Percentiles rank a stretch among this genome's conserved stretches.
These are phyloP conservation scores for Lyophyllum decastes DNA, from an alignment of 768 basidiomycete species.

Conservation along the genomic window DNA sequence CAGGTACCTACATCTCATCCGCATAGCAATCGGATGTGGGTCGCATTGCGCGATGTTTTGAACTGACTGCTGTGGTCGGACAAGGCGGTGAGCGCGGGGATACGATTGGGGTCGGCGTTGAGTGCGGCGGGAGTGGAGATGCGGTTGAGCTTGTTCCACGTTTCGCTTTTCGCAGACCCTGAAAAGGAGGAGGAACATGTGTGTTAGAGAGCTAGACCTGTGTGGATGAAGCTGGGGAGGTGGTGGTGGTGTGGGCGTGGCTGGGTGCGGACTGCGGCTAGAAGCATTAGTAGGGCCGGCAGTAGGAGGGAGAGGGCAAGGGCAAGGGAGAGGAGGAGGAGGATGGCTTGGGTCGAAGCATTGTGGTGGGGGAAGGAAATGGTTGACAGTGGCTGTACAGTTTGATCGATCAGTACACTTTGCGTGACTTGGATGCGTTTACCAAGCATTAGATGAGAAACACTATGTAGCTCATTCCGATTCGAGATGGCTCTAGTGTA, in stretches of 20 bases:
- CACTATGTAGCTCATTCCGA: no score
- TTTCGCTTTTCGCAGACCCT: not conserved
- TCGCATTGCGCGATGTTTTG: no score
- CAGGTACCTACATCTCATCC: not conserved
- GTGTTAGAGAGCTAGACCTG: not conserved
- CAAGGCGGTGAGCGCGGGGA: no score
- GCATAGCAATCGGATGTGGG: not conserved
- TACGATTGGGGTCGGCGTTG: not conserved
- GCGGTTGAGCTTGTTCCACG: constrained; percentile 17
- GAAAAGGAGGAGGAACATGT: not conserved
- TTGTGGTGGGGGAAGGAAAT: not conserved
- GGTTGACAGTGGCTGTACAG: not conserved
- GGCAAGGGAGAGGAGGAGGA: no score
- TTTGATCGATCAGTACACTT: no score
- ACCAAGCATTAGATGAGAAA: no score
- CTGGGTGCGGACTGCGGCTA: not conserved
- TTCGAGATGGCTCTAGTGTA: no score
- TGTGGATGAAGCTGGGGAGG: no score
- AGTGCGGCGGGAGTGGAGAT: constrained; percentile 14
- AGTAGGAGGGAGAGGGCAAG: not conserved
- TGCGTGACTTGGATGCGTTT: no score
- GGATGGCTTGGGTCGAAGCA: not conserved
- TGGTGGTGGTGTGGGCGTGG: not conserved
- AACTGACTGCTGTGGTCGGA: no score
- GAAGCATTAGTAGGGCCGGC: not conserved